These are phyloP conservation scores for Millerozyma miso DNA, from an alignment of 805 yeast genomes.

Conservation along the genomic window DNA sequence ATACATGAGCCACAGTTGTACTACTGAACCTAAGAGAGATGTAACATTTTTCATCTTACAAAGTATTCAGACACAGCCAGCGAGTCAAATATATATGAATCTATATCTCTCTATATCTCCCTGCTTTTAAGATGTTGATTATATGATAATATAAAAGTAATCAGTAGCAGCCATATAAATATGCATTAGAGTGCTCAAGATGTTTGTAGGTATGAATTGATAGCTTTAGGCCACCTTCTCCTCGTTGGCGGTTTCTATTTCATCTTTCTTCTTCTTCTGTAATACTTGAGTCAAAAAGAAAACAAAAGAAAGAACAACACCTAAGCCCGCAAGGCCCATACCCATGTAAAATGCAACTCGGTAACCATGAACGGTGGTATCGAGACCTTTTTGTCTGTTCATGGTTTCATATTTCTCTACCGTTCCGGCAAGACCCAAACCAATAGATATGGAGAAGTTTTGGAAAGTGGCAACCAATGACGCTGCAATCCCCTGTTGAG, in stretches of 20 bases:
- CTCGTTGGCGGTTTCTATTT: background rate
- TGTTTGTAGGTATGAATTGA: too few species aligned
- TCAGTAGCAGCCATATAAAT: background rate
- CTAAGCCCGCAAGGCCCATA: slow-evolving; percentile 31
- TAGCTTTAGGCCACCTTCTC: too few species aligned
- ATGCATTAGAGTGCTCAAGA: too few species aligned
- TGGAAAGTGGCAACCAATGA: slow-evolving; percentile 66
- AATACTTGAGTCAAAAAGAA: slow-evolving; percentile 11
- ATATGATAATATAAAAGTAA: too few species aligned
- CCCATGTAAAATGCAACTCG: slow-evolving; percentile 27
- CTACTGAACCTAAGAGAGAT: too few species aligned
- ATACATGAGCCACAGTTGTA: too few species aligned
- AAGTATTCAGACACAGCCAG: too few species aligned
- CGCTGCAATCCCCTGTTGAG: slow-evolving; percentile 76
- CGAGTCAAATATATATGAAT: too few species aligned
- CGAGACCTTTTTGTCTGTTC: slow-evolving; percentile 10
- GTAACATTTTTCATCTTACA: too few species aligned
- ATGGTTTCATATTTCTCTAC: slow-evolving; percentile 26
- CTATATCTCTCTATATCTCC: too few species aligned
- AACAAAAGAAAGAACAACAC: slow-evolving; percentile 16
- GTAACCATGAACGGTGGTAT: slow-evolving; percentile 18
- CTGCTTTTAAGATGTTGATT: too few species aligned
- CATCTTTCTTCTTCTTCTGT: background rate
- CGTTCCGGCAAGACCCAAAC: slow-evolving; percentile 32
- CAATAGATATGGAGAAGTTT: slow-evolving; percentile 54